These are phyloP conservation scores for Backusella liffmaniae DNA, from an alignment of 192 early-diverging fungal species.

Conservation along the genomic window DNA sequence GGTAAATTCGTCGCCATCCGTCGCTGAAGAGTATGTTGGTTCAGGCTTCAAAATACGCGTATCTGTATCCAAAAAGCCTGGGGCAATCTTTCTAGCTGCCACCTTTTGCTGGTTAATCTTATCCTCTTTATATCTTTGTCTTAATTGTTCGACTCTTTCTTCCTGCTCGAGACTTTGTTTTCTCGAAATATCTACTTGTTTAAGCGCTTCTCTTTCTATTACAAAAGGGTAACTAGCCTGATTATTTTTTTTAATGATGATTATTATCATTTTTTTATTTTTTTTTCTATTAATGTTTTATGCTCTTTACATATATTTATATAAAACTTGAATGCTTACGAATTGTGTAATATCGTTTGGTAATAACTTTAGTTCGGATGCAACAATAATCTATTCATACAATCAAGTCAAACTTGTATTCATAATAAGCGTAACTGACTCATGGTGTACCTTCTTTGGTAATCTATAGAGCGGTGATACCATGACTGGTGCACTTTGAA, in stretches of 20 bases:
- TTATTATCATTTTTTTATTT: neutral
- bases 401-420: neutral
- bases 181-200: conserved; percentile 38
- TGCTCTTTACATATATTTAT: neutral
- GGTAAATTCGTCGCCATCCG: neutral
- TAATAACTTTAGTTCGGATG: conserved; percentile 21
- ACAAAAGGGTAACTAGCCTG: conserved; percentile 46
- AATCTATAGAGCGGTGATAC: conserved; percentile 33
- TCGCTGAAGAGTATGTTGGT: neutral
- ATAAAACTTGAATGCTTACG: conserved; percentile 4
- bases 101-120: conserved; percentile 47
- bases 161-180: conserved; percentile 33
- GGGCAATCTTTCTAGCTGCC: conserved; percentile 58
- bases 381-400: conserved; percentile 19
- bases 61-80: conserved; percentile 61
- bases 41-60: conserved; percentile 49
- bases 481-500: conserved; percentile 37
- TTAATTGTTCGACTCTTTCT: conserved; percentile 28
- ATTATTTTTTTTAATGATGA: neutral
- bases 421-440: neutral
- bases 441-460: conserved; percentile 27
- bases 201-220: conserved; percentile 48
- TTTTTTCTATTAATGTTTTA: neutral
- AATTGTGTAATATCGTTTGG: conserved; percentile 17
- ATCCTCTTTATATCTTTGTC: conserved; percentile 40